A percentile compares a stretch with the other conserved stretches of the same genome.
Conservation (phyloP, 371 early-diverging fungal species). For the Mucor velutinosus region DNA sequence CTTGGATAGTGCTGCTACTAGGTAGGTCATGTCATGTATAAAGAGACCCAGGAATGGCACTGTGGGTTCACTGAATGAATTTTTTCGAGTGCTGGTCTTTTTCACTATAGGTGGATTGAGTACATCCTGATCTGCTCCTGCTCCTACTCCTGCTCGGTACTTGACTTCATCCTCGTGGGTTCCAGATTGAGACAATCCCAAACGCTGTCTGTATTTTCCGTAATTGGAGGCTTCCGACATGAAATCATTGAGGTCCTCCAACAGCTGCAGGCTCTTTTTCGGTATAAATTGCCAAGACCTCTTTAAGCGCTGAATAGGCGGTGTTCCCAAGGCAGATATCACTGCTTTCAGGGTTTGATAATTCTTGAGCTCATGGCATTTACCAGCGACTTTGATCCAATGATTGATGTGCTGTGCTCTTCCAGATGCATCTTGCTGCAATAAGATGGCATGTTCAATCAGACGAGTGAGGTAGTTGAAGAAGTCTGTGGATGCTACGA, state of each 20-base stretch:
- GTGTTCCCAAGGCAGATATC: constrained; percentile 70
- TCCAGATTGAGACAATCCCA: constrained; percentile 20
- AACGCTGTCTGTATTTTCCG: constrained; percentile 63
- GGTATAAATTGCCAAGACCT: constrained; percentile 76
- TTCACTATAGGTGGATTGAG: not conserved
- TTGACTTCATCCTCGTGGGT: not conserved
- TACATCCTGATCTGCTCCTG: constrained; percentile 9
- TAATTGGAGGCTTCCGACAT: constrained; percentile 77
- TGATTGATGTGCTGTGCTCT: constrained; percentile 66
- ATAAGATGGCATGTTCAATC: constrained; percentile 72
- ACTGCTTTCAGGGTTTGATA: constrained; percentile 79
- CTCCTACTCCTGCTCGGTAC: not conserved
- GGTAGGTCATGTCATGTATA: constrained; percentile 80
- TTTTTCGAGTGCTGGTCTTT: constrained; percentile 6
- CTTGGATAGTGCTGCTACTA: constrained; percentile 47
- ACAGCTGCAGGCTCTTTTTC: constrained; percentile 58
- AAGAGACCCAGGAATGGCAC: constrained; percentile 80
- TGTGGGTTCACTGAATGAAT: constrained; percentile 50
- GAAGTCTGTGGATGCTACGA: constrained; percentile 75
- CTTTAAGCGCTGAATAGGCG: constrained; percentile 75
- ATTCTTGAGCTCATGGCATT: constrained; percentile 65
- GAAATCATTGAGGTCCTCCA: constrained; percentile 58
- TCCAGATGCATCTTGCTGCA: constrained; percentile 60
- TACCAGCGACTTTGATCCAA: constrained; percentile 75
- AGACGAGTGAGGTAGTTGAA: constrained; percentile 82